A percentile compares a stretch with the other conserved stretches of the same genome.
phyloP scores from a whole-genome alignment of 257 asterid genomes.

The Nicotiana attenuata region DNA sequence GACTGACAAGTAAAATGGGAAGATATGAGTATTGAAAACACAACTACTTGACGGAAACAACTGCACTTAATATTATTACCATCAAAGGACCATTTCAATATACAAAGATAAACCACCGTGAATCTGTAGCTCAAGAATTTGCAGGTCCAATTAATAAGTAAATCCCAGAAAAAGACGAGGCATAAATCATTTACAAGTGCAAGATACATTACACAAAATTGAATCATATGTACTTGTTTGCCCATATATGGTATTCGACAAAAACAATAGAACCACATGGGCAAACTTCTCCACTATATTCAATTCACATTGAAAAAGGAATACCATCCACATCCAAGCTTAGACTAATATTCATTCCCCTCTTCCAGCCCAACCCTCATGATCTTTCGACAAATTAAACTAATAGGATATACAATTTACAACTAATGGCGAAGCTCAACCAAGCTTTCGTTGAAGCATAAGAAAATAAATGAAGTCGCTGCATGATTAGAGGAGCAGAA shows the following conservation, averaged over 20 bases:
- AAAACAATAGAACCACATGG: conserved; percentile 38
- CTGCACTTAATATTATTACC: no score
- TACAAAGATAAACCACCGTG: no score
- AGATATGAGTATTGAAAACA: no score
- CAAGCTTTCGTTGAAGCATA: background rate
- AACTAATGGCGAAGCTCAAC: conserved; percentile 10
- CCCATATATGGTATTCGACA: conserved; percentile 20
- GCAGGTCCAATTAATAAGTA: no score
- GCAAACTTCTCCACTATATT: conserved; percentile 2
- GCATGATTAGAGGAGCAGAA: conserved; percentile 22
- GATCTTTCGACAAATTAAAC: conserved; percentile 41
- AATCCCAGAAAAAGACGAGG: no score
- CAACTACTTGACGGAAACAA: no score
- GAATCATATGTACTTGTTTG: conserved; percentile 15
- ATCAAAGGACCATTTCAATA: no score
- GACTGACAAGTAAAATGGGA: no score
- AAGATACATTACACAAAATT: background rate
- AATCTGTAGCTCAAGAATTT: no score
- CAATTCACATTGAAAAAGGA: background rate
- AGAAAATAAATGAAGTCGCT: conserved; percentile 17
- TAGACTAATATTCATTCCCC: conserved; percentile 11
- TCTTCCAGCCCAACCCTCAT: conserved; percentile 23
- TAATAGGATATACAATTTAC: conserved; percentile 74
- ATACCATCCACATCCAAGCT: conserved; percentile 14
- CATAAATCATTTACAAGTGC: background rate